Evolutionary conservation across 768 basidiomycete genomes (phyloP).

Genomic region (Boletus vermiculosoides): DNA sequence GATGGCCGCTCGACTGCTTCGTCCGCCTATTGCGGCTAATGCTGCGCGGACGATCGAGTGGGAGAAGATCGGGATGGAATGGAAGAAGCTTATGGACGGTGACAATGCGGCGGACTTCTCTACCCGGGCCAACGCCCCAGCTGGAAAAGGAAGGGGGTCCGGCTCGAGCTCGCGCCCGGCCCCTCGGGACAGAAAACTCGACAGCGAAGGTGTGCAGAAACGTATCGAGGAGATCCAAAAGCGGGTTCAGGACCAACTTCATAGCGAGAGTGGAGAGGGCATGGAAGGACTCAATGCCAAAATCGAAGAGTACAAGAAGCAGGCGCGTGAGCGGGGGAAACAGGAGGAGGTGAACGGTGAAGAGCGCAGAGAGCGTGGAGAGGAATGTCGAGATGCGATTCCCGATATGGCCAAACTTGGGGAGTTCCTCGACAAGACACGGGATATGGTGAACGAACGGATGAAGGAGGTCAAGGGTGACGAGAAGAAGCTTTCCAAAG

Average conservation of each 20-base stretch:
- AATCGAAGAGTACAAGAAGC: slow-evolving; percentile 8
- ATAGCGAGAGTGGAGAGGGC: not conserved
- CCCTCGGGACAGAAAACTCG: not conserved
- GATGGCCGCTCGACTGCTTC: slow-evolving; percentile 17
- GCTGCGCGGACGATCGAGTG: slow-evolving; percentile 17
- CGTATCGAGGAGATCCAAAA: slow-evolving; percentile 6
- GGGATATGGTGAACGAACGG: slow-evolving; percentile 17
- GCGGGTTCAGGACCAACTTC: not conserved
- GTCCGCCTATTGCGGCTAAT: slow-evolving; percentile 4
- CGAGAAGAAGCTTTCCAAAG: slow-evolving; percentile 18
- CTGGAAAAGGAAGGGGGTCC: not conserved
- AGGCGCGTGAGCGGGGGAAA: not conserved
- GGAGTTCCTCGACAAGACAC: slow-evolving; percentile 19
- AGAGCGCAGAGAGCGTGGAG: not conserved
- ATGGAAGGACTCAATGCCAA: slow-evolving; percentile 1
- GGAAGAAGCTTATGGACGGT: slow-evolving; percentile 17
- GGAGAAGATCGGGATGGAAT: slow-evolving; percentile 19
- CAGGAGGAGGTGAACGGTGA: not conserved
- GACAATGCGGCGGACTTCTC: not conserved
- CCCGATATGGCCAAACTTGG: slow-evolving; percentile 12
- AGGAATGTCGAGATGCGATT: not conserved
- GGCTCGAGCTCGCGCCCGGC: not conserved
- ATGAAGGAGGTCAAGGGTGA: slow-evolving; percentile 16
- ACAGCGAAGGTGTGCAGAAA: not conserved
- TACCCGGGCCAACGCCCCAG: not conserved